Conservation (phyloP, 106 monocot species). For the Xerophyta viscosa region DNA sequence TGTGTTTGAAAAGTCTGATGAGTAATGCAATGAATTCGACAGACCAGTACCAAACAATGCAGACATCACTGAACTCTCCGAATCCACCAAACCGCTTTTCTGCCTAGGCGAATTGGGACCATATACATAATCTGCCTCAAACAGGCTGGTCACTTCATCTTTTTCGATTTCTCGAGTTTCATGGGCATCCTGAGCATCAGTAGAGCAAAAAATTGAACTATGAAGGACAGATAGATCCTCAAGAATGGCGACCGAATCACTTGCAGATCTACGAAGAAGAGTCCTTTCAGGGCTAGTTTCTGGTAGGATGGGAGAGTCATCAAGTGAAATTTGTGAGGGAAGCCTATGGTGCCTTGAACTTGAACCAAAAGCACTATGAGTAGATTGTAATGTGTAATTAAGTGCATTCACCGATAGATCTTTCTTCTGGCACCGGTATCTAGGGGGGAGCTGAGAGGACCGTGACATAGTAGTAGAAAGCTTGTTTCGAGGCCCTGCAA, state of each 20-base stretch:
- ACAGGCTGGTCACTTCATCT: constrained; percentile 19
- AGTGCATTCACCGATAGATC: no score
- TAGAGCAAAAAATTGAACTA: constrained; percentile 5
- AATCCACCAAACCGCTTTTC: constrained; percentile 35
- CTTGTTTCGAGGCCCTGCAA: no score
- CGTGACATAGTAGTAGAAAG: constrained; percentile 46
- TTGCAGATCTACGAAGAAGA: constrained; percentile 58
- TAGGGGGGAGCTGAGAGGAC: constrained; percentile 69
- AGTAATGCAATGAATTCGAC: constrained; percentile 39
- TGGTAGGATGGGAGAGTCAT: constrained; percentile 42
- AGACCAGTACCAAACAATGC: constrained; percentile 67
- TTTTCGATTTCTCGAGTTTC: constrained; percentile 3
- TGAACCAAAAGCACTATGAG: no score
- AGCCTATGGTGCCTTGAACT: no score
- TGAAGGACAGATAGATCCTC: constrained; percentile 19
- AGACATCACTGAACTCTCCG: constrained; percentile 57
- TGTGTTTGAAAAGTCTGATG: constrained; percentile 15
- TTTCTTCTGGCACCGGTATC: constrained; percentile 40
- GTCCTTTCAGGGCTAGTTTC: constrained; percentile 18
- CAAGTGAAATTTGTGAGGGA: no score
- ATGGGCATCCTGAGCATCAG: constrained; percentile 11
- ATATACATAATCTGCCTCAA: constrained; percentile 56
- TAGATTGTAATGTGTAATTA: no score
- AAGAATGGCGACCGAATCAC: constrained; percentile 63
- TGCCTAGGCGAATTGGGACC: constrained; percentile 95